These are phyloP conservation scores for Geosiphon pyriformis DNA, from an alignment of 192 early-diverging fungal genomes.

Conservation along the genomic window DNA sequence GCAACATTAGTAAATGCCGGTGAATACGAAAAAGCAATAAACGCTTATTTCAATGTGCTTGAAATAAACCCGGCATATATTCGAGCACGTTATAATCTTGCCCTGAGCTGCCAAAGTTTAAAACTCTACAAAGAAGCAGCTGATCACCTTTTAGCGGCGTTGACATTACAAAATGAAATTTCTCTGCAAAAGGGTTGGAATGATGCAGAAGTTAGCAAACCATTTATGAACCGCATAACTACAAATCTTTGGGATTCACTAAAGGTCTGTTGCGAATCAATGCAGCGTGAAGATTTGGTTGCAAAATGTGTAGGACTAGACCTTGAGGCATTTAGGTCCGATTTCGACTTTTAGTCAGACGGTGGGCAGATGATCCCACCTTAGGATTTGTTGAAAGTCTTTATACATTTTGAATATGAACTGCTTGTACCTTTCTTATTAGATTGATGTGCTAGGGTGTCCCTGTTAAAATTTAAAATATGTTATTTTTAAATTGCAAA, in stretches of 20 bases:
- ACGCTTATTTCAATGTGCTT: slow-evolving; percentile 91
- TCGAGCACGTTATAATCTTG: slow-evolving; percentile 93
- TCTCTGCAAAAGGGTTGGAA: slow-evolving; percentile 29
- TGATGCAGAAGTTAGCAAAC: slow-evolving; percentile 28
- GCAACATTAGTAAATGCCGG: slow-evolving; percentile 91
- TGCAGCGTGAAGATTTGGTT: slow-evolving; percentile 79
- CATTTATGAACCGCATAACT: slow-evolving; percentile 37
- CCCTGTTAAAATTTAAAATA: too few relatives aligned
- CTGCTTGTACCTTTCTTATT: too few relatives aligned
- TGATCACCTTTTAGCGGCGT: slow-evolving; percentile 84
- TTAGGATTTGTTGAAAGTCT: too few relatives aligned
- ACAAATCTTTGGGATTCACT: slow-evolving; percentile 83
- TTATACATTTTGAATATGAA: too few relatives aligned
- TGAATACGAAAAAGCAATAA: slow-evolving; percentile 71
- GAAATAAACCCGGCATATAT: slow-evolving; percentile 94
- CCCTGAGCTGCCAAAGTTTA: slow-evolving; percentile 86
- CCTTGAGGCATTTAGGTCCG: slow-evolving; percentile 70
- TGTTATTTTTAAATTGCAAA: too few relatives aligned
- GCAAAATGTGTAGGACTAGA: slow-evolving; percentile 72
- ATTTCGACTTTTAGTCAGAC: slow-evolving; percentile 77
- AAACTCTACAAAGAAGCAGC: slow-evolving; percentile 84
- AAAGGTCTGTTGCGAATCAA: slow-evolving; percentile 64
- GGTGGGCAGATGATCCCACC: too few relatives aligned
- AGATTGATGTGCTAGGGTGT: too few relatives aligned
- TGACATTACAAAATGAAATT: slow-evolving; percentile 69